Evolutionary conservation across 2,329 filamentous ascomycete genomes (phyloP).

Genomic region (Metarhizium sp.): DNA sequence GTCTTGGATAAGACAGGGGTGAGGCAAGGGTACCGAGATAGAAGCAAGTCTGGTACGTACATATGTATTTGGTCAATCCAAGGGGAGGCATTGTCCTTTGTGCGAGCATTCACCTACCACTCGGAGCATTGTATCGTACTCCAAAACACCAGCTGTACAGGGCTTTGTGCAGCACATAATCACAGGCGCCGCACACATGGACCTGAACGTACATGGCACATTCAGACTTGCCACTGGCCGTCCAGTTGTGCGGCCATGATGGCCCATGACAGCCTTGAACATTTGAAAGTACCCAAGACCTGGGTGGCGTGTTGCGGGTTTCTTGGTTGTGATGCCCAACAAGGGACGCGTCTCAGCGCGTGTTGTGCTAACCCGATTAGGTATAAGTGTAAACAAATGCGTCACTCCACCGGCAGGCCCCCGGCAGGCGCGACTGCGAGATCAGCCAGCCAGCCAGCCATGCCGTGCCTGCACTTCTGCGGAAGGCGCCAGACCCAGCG

Average conservation of each 20-base stretch:
- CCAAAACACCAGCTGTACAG: background rate
- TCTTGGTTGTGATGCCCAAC: constrained; percentile 9
- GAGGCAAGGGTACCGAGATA: background rate
- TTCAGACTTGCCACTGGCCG: background rate
- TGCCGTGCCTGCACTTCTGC: no score
- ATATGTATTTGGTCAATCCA: background rate
- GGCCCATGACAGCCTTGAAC: no score
- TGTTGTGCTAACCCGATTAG: constrained; percentile 18
- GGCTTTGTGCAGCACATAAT: background rate
- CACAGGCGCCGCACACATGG: no score
- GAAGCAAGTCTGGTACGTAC: no score
- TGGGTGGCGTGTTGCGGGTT: background rate
- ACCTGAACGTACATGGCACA: no score
- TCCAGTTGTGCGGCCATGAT: no score
- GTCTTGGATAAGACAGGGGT: background rate
- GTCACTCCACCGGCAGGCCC: constrained; percentile 17
- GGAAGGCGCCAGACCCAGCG: no score
- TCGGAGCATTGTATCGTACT: background rate
- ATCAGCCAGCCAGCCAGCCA: background rate
- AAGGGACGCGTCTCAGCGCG: constrained; percentile 24
- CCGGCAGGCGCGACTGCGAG: constrained; percentile 9
- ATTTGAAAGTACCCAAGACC: no score
- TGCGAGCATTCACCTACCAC: background rate
- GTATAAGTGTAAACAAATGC: constrained; percentile 28
- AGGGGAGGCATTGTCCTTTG: background rate